Conservation (phyloP, 306 rosid species). For the Aeschynomene evenia region DNA sequence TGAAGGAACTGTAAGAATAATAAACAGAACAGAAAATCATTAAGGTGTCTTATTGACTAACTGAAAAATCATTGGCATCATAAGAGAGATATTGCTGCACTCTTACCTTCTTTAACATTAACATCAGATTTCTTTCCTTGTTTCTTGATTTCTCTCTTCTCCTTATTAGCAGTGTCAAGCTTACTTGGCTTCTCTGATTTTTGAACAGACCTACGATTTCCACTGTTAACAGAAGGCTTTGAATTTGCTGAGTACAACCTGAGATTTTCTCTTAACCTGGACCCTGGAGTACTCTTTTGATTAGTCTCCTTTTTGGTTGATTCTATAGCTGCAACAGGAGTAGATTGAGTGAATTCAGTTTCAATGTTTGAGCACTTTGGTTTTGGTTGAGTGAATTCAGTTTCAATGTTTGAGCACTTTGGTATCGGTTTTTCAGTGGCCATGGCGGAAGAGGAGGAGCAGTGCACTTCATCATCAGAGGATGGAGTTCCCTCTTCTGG, state of each 20-base stretch:
- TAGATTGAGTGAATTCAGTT: conserved; percentile 42
- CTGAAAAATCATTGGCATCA: neutral
- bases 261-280: conserved; percentile 43
- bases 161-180: conserved; percentile 40
- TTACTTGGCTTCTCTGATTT: conserved; percentile 55
- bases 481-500: conserved; percentile 65
- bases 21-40: neutral
- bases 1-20: conserved; percentile 39
- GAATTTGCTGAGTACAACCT: conserved; percentile 44
- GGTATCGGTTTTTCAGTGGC: conserved; percentile 55
- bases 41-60: conserved; percentile 1
- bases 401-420: conserved; percentile 44
- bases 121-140: conserved; percentile 44
- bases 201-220: conserved; percentile 35
- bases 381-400: too few species aligned
- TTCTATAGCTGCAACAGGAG: conserved; percentile 38
- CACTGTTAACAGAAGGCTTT: conserved; percentile 42
- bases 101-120: conserved; percentile 47
- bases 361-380: conserved; percentile 54
- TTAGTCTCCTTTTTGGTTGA: conserved; percentile 42
- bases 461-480: conserved; percentile 67
- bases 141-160: conserved; percentile 44
- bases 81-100: neutral
- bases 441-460: conserved; percentile 48
- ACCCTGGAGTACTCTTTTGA: conserved; percentile 38